Base-by-base conservation (phyloP, 305 asterid species). In the Fraxinus nigra region DNA sequence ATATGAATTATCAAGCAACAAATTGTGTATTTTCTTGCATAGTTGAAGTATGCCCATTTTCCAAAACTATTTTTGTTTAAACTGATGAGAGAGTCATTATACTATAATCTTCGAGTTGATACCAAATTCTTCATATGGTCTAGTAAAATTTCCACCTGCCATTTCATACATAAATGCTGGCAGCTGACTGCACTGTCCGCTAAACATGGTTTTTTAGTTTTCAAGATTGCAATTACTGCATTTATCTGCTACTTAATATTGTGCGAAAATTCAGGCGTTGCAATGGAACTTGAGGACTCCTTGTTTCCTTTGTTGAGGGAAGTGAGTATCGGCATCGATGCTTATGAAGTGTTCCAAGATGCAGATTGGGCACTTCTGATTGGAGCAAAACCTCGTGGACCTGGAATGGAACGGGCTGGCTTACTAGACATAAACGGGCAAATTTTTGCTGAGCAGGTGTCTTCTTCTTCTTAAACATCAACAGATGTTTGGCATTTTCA, bases 331-430 rank as follows among this genome's bases (percentile, higher is more conserved):
- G 94, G 99, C 37, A 91, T 92, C 13, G 98, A 97, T 88, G 94
- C 99, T 38, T 95, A 95, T 59, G 99, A 94, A 38, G 95, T 97
- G 69, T 97, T 97, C 89, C 93, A 87, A 84, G 99, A 97, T 85
- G 99, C 90, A 5, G 98, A 95, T 78, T 97, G 99, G 99, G 98
- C 98, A 22, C 98, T 95, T 86, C 85, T 97, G 85, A 94, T 97
- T 34, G 99, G 99, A 83, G 99, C 98, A 79, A 97, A 97, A 87
- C 99, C 99, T 75, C 97, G 99, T 26, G 99, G 98, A 26, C 99
- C 98, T n/a, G 98, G 99, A 80, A 93, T 94, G 97, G 99, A 97
- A 74, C 88, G 98, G 56, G 96, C 99, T 1, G 97, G 7, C 86
- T 87, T 94, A 82, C 93, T 97, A 48, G 99, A 97, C 89, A 93